phyloP scores from a whole-genome alignment of 2,329 filamentous ascomycete species.

The Fusarium succisae region DNA sequence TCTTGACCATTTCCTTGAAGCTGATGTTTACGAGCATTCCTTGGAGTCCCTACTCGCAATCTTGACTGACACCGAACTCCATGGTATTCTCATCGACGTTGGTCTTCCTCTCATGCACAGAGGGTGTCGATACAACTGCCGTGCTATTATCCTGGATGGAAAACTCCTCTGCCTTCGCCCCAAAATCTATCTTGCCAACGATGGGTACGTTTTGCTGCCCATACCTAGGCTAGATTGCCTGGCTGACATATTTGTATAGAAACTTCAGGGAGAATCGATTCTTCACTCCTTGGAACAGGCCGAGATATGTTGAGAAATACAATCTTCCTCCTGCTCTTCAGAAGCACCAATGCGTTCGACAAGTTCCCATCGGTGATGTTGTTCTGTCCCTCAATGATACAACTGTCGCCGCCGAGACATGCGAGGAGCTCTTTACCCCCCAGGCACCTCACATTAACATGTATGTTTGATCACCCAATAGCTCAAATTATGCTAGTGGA shows the following conservation, averaged over 20 bases:
- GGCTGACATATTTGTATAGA: not conserved
- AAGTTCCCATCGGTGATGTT: conserved; percentile 53
- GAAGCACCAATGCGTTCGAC: conserved; percentile 54
- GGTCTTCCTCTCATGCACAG: conserved; percentile 55
- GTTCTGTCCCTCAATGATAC: conserved; percentile 52
- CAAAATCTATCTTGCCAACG: conserved; percentile 75
- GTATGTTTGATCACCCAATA: not conserved
- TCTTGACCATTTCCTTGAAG: conserved; percentile 72
- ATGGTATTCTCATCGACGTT: conserved; percentile 52
- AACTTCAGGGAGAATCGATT: conserved; percentile 52
- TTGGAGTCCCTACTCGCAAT: conserved; percentile 47
- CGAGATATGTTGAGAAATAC: conserved; percentile 49
- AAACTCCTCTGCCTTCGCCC: conserved; percentile 77
- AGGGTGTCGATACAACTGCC: conserved; percentile 48
- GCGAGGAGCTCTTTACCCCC: conserved; percentile 47
- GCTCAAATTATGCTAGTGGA: not conserved
- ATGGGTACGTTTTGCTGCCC: conserved; percentile 54
- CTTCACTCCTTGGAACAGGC: conserved; percentile 54
- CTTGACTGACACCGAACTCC: conserved; percentile 45
- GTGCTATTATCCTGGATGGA: conserved; percentile 59
- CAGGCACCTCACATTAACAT: conserved; percentile 33
- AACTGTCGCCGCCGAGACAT: conserved; percentile 53
- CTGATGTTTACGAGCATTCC: conserved; percentile 46
- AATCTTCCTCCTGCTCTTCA: conserved; percentile 64
- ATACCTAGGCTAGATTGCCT: not conserved